Evolutionary conservation across 257 asterid genomes (phyloP), one percentile per base, ranked within the genome.

Genomic region (Plantago ovata): DNA sequence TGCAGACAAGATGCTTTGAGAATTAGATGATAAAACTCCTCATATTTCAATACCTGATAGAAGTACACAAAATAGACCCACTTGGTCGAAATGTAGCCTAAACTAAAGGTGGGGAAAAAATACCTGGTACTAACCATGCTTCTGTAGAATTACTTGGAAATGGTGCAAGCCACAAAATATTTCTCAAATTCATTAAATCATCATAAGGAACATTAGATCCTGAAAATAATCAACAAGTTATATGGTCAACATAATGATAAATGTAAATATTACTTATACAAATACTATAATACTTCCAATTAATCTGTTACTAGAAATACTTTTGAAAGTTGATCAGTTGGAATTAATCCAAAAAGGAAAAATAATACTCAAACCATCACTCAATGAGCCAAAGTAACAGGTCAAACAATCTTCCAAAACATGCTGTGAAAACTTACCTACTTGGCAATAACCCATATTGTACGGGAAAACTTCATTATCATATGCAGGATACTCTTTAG

Each of bases 131-230:
- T 79, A 77, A 66, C 98, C 96, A 91, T 53, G 68, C 67, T 18
- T 66, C 55, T 1, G 76, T 41, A 21, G 90, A 80, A 73, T 47
- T 65, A 76, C 89, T 78, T 57, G 96, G 93, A 63, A 87, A 67
- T 3, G 98, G 98, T 74, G 98, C 96, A 48, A 91, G 92, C 98
- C 98, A 91, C 66, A 91, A 66, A 66, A 91, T 83, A 72, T 91
- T 91, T 53, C 98, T 83, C 71, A 91, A 73, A 76, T 91, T 85
- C 90, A 91, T 91, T 53, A 83, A 77, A 69, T 87, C 80, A 38
- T 91, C 94, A 39, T 85, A 87, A 18, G 83, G 53, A 48, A 83
- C 88, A 61, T 83, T 70, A 65, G 94, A 83, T 53, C 96, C 98
- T 87, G 90, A 33, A 46, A 71, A 53, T 28, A 28, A 28, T 60